Evolutionary conservation across 371 early-diverging fungal species (phyloP).

Genomic region (Basidiobolus meristosporus): DNA sequence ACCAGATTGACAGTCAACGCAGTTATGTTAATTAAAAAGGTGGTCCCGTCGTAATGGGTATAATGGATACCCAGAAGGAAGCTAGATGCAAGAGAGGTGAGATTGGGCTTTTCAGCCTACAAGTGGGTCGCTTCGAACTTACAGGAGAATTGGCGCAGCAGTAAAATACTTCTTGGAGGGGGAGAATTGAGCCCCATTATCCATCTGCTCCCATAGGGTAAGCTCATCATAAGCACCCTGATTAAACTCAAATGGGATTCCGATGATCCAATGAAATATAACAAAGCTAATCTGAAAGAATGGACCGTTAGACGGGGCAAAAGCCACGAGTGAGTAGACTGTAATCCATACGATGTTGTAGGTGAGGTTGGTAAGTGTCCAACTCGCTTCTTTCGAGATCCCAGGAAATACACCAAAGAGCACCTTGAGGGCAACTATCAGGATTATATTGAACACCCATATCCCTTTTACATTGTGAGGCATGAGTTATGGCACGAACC

Average conservation of each 20-base stretch:
- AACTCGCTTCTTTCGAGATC: conserved; percentile 77
- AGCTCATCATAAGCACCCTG: conserved; percentile 88
- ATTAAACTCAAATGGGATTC: conserved; percentile 84
- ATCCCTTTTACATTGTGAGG: too few relatives aligned
- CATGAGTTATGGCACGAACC: too few relatives aligned
- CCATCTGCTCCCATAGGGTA: conserved; percentile 97
- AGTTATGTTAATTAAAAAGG: conserved; percentile 72
- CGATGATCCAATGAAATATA: conserved; percentile 91
- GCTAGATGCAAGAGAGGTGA: too few relatives aligned
- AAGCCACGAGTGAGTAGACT: too few relatives aligned
- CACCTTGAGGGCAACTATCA: conserved; percentile 63
- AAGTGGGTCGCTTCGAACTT: conserved; percentile 18
- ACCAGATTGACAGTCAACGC: conserved; percentile 68
- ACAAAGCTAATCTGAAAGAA: conserved; percentile 64
- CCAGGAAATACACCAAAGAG: conserved; percentile 74
- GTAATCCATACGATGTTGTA: conserved; percentile 78
- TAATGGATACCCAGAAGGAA: conserved; percentile 90
- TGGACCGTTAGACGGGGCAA: not conserved
- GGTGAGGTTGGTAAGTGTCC: conserved; percentile 85
- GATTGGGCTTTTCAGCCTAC: too few relatives aligned
- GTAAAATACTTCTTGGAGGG: conserved; percentile 90
- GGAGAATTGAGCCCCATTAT: conserved; percentile 90
- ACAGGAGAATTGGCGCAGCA: conserved; percentile 81
- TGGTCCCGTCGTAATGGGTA: conserved; percentile 74
- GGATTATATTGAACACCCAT: conserved; percentile 73